phyloP scores from a whole-genome alignment of 2,329 filamentous ascomycete species.

The Fusarium udum region DNA sequence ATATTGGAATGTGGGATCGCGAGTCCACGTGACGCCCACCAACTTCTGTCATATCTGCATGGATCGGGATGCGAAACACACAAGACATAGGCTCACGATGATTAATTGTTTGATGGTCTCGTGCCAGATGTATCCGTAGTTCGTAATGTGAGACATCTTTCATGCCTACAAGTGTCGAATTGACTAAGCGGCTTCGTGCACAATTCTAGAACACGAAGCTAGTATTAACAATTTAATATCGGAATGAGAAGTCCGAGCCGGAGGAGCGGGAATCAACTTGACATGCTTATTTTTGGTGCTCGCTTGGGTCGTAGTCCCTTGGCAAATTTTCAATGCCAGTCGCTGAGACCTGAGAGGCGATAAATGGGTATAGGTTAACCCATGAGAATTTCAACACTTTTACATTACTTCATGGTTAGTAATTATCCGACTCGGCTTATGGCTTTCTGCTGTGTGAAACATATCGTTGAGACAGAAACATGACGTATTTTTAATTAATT shows the following conservation, averaged over 20 bases:
- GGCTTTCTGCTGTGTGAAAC: neutral
- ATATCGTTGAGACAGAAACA: neutral
- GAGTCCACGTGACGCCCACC: conserved; percentile 14
- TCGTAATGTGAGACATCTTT: neutral
- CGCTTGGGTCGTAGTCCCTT: neutral
- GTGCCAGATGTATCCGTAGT: neutral
- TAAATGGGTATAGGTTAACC: neutral
- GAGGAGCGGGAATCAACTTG: neutral
- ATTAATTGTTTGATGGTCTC: neutral
- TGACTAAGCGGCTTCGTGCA: neutral
- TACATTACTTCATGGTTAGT: neutral
- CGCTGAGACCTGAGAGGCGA: neutral
- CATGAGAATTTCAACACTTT: neutral
- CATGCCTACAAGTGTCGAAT: neutral
- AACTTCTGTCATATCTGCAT: neutral
- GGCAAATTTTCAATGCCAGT: neutral
- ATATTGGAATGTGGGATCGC: conserved; percentile 9
- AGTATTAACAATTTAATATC: neutral
- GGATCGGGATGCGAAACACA: neutral
- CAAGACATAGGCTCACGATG: neutral
- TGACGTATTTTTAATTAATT: neutral
- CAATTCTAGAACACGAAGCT: conserved; percentile 18
- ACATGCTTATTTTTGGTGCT: conserved; percentile 18
- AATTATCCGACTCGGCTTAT: neutral
- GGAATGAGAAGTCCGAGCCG: neutral